Conservation (phyloP, 352 stramenopile genomes). For the Phytophthora foliorum region DNA sequence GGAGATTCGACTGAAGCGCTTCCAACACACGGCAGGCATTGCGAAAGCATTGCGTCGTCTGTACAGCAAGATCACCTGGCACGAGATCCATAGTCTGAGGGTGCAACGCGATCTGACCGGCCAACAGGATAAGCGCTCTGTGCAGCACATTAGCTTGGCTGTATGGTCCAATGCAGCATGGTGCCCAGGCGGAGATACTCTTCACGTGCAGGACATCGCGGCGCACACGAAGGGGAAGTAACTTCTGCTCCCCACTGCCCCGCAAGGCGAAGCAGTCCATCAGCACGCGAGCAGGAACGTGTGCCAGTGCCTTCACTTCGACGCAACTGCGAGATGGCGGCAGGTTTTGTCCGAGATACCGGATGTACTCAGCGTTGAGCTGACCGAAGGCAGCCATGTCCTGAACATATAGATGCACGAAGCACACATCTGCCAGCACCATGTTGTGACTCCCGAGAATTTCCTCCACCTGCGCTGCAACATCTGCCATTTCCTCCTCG, state of each 20-base stretch:
- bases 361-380: constrained; percentile 96
- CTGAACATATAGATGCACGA: constrained; percentile 97
- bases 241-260: constrained; percentile 71
- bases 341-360: constrained; percentile 87
- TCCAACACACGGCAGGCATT: constrained; percentile 80
- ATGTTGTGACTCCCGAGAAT: constrained; percentile 54
- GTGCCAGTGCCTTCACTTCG: constrained; percentile 69
- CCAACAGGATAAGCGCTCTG: constrained; percentile 93
- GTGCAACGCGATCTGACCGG: constrained; percentile 97
- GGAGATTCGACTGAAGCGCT: constrained; percentile 83
- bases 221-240: constrained; percentile 61
- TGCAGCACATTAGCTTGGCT: constrained; percentile 97
- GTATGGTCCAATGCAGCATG: constrained; percentile 99
- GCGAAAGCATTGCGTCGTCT: constrained; percentile 64
- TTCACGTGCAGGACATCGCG: constrained; percentile 96
- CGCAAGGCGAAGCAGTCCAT: constrained; percentile 93
- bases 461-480: constrained; percentile 57
- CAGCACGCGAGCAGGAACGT: constrained; percentile 70
- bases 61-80: constrained; percentile 46
- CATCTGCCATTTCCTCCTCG: constrained; percentile 69
- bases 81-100: constrained; percentile 96
- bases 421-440: constrained; percentile 93
- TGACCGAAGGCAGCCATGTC: constrained; percentile 95
- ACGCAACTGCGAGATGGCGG: constrained; percentile 92
- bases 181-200: constrained; percentile 97